Percentiles rank a stretch among this genome's conserved stretches.
These are phyloP conservation scores for Carex parvula DNA, from an alignment of 176 grass and related monocot genomes.

Conservation along the genomic window DNA sequence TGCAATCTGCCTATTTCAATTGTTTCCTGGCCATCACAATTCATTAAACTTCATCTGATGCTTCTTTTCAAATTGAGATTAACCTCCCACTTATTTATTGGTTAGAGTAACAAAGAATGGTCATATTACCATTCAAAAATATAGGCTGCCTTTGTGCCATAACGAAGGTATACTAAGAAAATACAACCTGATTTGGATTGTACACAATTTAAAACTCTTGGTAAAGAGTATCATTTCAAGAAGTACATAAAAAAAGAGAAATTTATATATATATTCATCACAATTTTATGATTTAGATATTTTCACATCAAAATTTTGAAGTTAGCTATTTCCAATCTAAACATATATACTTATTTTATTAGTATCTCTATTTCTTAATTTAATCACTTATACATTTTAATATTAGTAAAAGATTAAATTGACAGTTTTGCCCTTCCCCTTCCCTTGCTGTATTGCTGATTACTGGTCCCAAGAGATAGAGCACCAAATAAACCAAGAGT, in stretches of 20 bases:
- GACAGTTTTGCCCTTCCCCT: too few species aligned
- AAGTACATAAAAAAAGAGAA: background rate
- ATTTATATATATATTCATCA: too few species aligned
- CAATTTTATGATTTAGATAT: too few species aligned
- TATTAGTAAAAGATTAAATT: too few species aligned
- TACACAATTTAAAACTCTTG: background rate
- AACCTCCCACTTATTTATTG: background rate
- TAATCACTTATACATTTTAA: too few species aligned
- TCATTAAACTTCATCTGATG: too few species aligned
- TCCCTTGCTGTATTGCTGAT: too few species aligned
- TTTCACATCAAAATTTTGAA: too few species aligned
- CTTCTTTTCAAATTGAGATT: background rate
- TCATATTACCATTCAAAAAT: background rate
- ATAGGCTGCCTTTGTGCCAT: background rate
- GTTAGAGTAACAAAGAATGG: background rate
- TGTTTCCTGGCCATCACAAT: too few species aligned
- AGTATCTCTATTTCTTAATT: too few species aligned
- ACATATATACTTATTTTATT: too few species aligned
- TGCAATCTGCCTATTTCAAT: background rate
- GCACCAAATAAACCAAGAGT: background rate
- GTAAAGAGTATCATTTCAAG: background rate
- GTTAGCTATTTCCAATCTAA: too few species aligned
- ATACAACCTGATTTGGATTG: background rate
- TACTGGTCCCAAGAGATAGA: background rate
- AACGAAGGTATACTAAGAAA: background rate